A percentile compares a stretch with the other conserved stretches of the same genome.
Evolutionary conservation across 1,284 basidiomycete species (phyloP).

Genomic region (Vanrija pseudolonga): DNA sequence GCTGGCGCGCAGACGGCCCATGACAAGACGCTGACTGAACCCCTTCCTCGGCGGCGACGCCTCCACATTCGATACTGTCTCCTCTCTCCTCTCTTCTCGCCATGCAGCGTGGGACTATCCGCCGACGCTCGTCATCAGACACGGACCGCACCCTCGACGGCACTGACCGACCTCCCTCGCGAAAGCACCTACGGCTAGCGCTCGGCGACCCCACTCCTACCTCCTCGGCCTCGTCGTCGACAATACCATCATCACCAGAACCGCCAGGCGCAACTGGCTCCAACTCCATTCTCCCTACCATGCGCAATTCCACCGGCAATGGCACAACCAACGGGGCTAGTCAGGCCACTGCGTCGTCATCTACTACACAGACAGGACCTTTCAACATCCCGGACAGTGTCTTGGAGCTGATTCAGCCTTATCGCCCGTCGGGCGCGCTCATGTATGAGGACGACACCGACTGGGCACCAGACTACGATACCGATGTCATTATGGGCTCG

Average conservation of each 20-base stretch:
- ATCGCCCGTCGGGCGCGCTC: constrained; percentile 20
- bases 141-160: background rate
- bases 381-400: background rate
- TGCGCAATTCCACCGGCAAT: too few species aligned
- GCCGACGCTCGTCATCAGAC: constrained; percentile 13
- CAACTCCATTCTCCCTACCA: background rate
- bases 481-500: constrained; percentile 9
- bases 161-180: background rate
- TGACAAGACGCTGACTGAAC: too few species aligned
- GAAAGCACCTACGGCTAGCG: background rate
- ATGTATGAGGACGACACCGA: constrained; percentile 44
- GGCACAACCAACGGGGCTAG: too few species aligned
- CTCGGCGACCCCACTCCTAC: too few species aligned
- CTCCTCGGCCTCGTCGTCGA: background rate
- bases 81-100: constrained; percentile 3
- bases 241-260: background rate
- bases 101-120: constrained; percentile 19
- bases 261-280: background rate
- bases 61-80: background rate
- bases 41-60: background rate
- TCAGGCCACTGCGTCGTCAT: too few species aligned
- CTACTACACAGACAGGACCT: background rate
- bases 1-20: too few species aligned
- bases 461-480: constrained; percentile 23
- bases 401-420: constrained; percentile 6